A percentile compares a stretch with the other conserved stretches of the same genome.
Evolutionary conservation across 2,329 filamentous ascomycete genomes (phyloP).

Genomic region (Pochonia chlamydosporia): DNA sequence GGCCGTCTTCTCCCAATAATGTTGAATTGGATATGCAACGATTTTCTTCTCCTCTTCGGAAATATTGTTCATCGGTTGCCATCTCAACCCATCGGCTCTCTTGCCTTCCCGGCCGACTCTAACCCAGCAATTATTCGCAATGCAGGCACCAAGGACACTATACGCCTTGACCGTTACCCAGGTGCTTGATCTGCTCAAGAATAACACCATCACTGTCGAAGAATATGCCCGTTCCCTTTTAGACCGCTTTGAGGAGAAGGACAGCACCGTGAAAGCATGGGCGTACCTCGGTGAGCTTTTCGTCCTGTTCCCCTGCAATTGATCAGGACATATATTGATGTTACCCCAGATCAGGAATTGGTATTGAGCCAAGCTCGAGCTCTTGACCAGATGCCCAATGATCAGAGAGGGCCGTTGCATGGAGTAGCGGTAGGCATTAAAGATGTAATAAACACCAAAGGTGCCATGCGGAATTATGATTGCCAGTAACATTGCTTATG

Average conservation of each 20-base stretch:
- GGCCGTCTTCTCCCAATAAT: no score
- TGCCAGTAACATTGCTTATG: background rate
- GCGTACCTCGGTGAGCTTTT: background rate
- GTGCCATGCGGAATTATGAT: background rate
- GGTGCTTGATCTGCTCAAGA: no score
- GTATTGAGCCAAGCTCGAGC: background rate
- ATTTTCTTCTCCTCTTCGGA: no score
- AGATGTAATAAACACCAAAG: background rate
- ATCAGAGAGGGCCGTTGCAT: background rate
- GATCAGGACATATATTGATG: no score
- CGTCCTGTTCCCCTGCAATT: no score
- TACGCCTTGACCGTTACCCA: no score
- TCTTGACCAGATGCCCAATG: background rate
- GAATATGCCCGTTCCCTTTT: background rate
- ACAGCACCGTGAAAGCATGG: background rate
- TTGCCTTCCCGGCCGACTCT: no score
- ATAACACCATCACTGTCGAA: background rate
- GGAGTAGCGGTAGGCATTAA: background rate
- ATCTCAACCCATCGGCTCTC: no score
- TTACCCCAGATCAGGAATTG: background rate
- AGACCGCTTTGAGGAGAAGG: background rate
- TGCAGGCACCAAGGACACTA: no score
- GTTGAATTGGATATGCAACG: no score
- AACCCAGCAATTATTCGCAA: no score
- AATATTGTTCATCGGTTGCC: no score